Evolutionary conservation across 225 moss, liverwort and hornwort genomes (phyloP).

Genomic region (Pseudisothecium myosuroides): DNA sequence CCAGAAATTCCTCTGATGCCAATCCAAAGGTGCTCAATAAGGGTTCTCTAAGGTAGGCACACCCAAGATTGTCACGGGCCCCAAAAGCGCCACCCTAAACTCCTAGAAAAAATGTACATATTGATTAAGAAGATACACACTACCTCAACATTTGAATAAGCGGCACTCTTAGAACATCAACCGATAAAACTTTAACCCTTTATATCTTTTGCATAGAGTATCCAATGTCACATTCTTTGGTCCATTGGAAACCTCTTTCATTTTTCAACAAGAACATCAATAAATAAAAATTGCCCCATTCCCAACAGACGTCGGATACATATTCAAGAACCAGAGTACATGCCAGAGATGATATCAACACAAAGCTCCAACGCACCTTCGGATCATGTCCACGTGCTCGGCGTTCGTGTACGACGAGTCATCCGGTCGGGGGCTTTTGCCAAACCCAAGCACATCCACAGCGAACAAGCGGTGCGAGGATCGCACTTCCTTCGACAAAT

Average conservation of each 20-base stretch:
- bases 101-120: no score
- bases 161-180: not conserved
- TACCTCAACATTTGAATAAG: not conserved
- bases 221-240: not conserved
- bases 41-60: not conserved
- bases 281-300: not conserved
- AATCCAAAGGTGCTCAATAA: not conserved
- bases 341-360: not conserved
- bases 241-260: not conserved
- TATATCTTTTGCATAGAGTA: no score
- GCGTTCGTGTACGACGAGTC: conserved; percentile 47
- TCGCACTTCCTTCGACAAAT: conserved; percentile 35
- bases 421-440: conserved; percentile 64
- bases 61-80: no score
- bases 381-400: conserved; percentile 63
- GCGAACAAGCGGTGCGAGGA: conserved; percentile 62
- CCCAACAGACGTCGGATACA: not conserved
- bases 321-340: not conserved
- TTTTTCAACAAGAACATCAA: not conserved
- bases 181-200: not conserved
- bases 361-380: not conserved
- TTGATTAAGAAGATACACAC: not conserved
- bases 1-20: not conserved
- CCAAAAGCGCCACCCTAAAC: not conserved
- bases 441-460: conserved; percentile 64